Percentiles rank a stretch among this genome's conserved stretches.
Evolutionary conservation across 2,329 filamentous ascomycete species (phyloP).

Genomic region (Colletotrichum ledebouriae): DNA sequence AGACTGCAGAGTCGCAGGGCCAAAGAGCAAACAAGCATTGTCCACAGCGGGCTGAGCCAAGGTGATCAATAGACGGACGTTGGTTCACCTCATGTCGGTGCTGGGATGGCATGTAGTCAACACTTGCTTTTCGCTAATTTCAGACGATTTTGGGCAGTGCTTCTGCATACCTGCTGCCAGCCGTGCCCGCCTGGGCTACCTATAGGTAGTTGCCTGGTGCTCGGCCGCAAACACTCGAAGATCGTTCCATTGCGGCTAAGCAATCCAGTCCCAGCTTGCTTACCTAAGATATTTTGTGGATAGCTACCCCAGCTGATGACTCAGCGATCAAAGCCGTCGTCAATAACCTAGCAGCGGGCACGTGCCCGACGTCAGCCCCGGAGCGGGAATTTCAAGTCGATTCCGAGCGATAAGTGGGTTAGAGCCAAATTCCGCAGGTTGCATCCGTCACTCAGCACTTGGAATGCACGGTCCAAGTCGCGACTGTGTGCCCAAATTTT

Average conservation of each 20-base stretch:
- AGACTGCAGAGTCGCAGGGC: background rate
- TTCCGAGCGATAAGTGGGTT: conserved; percentile 36
- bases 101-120: conserved; percentile 21
- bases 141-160: conserved; percentile 18
- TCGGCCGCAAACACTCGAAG: conserved; percentile 12
- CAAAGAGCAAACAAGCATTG: background rate
- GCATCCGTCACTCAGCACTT: conserved; percentile 30
- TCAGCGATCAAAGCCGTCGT: too few relatives aligned
- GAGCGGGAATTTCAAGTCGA: conserved; percentile 18
- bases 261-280: background rate
- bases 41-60: background rate
- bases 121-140: conserved; percentile 27
- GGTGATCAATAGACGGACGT: conserved; percentile 1
- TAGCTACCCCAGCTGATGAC: background rate
- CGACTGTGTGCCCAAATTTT: conserved; percentile 44
- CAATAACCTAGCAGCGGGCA: background rate
- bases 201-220: background rate
- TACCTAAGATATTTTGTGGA: background rate
- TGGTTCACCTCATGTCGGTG: conserved; percentile 9
- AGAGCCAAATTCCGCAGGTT: conserved; percentile 16
- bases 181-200: background rate
- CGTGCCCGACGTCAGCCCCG: background rate
- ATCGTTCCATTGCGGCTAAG: background rate
- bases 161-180: conserved; percentile 10
- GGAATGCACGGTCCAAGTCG: conserved; percentile 43